Evolutionary conservation across 2,329 filamentous ascomycete genomes (phyloP), one percentile per base, ranked within the genome.

Genomic region (Pleoardoris graminearum): DNA sequence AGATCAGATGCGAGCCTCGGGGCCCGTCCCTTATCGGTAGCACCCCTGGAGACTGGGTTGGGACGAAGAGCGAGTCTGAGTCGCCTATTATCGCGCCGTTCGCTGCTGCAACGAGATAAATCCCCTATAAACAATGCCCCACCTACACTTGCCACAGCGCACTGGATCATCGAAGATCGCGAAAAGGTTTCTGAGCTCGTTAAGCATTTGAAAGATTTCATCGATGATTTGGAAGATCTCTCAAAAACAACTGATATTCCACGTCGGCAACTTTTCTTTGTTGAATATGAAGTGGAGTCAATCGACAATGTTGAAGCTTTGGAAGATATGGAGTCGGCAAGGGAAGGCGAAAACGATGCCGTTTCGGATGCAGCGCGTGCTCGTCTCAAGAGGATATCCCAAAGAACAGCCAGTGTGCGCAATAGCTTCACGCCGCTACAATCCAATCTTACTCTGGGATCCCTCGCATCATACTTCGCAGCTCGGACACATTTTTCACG

Each of bases 341-440:
- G 45, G 39, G 37, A 53, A 36, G 43, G 30, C 19, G 43, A 47
- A 22, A 22, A 43, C 3, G 52, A 50, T 29, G 44, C 29, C n/a
- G 51, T 51, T 37, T 49, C 50, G 23, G 46, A 58, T 33, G 55
- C 52, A 5, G 52, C 52, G 32, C 51, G 52, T 32, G 35, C 41
- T 33, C 47, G 48, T 11, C 42, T 54, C 3, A 42, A 54, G 22
- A 14, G 21, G 11, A 47, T 51, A 14, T 51, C 48, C 7, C 43
- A 53, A 23, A 43, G 50, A 11, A 53, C 43, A 3, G 36, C 50
- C 8, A 53, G 50, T 27, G 42, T 48, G 33, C 50, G 50, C n/a
- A 32, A 27, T 10, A 27, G 25, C 25, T 27, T n/a, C n/a, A n/a
- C n/a, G n/a, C n/a, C n/a, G n/a, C n/a, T 27, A 27, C 25, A 5